Evolutionary conservation across 305 asterid species (phyloP).

Genomic region (Ruellia speciosa): DNA sequence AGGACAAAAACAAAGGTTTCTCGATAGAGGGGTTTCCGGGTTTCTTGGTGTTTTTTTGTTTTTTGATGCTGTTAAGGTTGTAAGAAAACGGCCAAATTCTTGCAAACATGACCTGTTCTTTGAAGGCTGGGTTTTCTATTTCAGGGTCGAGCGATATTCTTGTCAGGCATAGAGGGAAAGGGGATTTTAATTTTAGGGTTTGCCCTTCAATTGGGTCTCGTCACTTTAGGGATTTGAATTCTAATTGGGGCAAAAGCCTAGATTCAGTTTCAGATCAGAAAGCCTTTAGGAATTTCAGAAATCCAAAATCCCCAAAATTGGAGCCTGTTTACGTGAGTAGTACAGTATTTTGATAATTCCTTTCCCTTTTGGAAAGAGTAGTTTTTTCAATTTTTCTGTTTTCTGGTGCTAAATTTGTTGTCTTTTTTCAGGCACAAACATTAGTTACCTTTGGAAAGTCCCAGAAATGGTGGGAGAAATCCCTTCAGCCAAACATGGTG

Average conservation of each 20-base stretch:
- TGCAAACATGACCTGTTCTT: constrained; percentile 40
- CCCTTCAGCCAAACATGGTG: constrained; percentile 62
- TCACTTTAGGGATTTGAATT: constrained; percentile 36
- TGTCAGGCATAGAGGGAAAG: constrained; percentile 23
- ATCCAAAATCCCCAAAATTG: constrained; percentile 23
- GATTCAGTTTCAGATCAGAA: constrained; percentile 33
- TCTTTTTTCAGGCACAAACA: constrained; percentile 45
- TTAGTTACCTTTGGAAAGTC: constrained; percentile 36
- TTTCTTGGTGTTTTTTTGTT: constrained; percentile 7
- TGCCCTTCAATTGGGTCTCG: constrained; percentile 29
- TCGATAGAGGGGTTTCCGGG: constrained; percentile 7
- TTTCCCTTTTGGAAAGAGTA: not conserved
- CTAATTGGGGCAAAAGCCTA: constrained; percentile 37
- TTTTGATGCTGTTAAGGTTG: constrained; percentile 19
- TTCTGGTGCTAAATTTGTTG: not conserved
- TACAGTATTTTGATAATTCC: not conserved
- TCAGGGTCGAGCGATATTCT: constrained; percentile 31
- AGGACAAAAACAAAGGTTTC: constrained; percentile 5
- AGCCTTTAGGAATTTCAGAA: constrained; percentile 21
- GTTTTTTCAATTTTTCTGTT: not conserved
- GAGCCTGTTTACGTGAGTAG: constrained; percentile 40
- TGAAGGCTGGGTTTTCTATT: constrained; percentile 40
- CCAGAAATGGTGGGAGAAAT: constrained; percentile 84
- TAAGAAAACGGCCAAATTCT: constrained; percentile 5
- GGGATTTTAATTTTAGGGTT: constrained; percentile 24